phyloP scores from a whole-genome alignment of 1,284 basidiomycete species.

The Naganishia cerealis region DNA sequence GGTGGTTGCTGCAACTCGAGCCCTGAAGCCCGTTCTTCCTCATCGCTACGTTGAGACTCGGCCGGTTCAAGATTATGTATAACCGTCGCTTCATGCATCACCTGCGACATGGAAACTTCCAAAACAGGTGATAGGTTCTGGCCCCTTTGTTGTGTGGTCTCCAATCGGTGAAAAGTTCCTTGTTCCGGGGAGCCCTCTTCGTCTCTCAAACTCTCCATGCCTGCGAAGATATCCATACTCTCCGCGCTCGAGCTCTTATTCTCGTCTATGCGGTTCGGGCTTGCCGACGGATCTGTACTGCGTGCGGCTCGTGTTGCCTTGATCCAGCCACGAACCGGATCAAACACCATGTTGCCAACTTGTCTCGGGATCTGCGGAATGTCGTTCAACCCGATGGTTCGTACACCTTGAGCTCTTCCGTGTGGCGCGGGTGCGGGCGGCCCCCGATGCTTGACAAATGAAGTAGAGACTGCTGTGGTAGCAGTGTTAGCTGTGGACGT shows the following conservation, averaged over 20 bases:
- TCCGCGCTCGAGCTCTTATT: slow-evolving; percentile 53
- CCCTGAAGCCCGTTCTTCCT: neutral
- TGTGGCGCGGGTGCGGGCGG: slow-evolving; percentile 53
- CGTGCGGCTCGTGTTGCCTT: slow-evolving; percentile 55
- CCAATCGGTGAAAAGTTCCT: slow-evolving; percentile 19
- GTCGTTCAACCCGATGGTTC: slow-evolving; percentile 72
- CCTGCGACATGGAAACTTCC: slow-evolving; percentile 13
- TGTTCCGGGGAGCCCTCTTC: slow-evolving; percentile 24
- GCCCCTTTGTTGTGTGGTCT: slow-evolving; percentile 5
- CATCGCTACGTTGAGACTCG: neutral
- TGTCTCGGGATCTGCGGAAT: slow-evolving; percentile 66
- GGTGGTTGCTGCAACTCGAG: neutral
- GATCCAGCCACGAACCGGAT: slow-evolving; percentile 75
- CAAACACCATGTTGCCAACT: slow-evolving; percentile 82
- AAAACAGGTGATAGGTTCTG: slow-evolving; percentile 19
- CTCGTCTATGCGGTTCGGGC: slow-evolving; percentile 43
- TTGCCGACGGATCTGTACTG: slow-evolving; percentile 40
- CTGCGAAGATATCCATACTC: slow-evolving; percentile 80
- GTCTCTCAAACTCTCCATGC: slow-evolving; percentile 70
- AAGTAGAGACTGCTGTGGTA: slow-evolving; percentile 67
- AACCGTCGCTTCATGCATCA: slow-evolving; percentile 24
- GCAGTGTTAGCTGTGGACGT: slow-evolving; percentile 51
- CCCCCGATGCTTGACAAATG: slow-evolving; percentile 79
- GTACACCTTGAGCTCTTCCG: slow-evolving; percentile 41
- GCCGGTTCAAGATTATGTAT: neutral